phyloP scores from a whole-genome alignment of 805 yeast genomes.

The Saccharomycopsis oosterbeekiorum region DNA sequence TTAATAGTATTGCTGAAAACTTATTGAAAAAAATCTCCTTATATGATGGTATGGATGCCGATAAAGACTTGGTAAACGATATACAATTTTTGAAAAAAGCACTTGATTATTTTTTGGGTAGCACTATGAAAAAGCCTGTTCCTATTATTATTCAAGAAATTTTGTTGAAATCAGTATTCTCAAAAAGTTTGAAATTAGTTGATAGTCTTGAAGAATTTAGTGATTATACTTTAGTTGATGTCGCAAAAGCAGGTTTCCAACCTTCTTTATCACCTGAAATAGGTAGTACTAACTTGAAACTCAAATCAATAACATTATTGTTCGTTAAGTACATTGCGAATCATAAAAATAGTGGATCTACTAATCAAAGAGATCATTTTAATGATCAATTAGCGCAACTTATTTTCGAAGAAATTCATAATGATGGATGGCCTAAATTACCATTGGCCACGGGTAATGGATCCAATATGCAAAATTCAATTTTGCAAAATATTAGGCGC shows the following conservation, averaged over 20 bases:
- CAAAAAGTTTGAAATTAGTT: constrained; percentile 6
- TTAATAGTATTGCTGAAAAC: constrained; percentile 46
- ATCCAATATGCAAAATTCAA: neutral
- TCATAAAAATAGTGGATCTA: neutral
- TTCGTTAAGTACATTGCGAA: constrained; percentile 54
- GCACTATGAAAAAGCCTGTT: constrained; percentile 40
- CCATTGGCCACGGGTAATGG: constrained; percentile 26
- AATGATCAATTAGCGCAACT: constrained; percentile 39
- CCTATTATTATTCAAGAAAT: constrained; percentile 44
- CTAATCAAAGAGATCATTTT: constrained; percentile 23
- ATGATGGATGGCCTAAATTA: constrained; percentile 53
- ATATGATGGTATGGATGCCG: neutral
- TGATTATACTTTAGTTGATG: constrained; percentile 18
- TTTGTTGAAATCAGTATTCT: constrained; percentile 29
- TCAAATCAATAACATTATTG: constrained; percentile 48
- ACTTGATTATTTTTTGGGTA: constrained; percentile 43
- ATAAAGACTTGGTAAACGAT: constrained; percentile 26
- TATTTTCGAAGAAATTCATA: constrained; percentile 40
- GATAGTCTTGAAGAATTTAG: neutral
- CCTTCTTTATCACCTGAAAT: constrained; percentile 29
- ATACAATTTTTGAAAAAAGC: constrained; percentile 33
- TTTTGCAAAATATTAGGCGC: constrained; percentile 30
- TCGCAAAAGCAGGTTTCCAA: constrained; percentile 51
- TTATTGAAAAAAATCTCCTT: constrained; percentile 36
- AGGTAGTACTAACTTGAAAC: constrained; percentile 22